Conservation (phyloP, 1,284 basidiomycete genomes). For the Pascua guehoae region DNA sequence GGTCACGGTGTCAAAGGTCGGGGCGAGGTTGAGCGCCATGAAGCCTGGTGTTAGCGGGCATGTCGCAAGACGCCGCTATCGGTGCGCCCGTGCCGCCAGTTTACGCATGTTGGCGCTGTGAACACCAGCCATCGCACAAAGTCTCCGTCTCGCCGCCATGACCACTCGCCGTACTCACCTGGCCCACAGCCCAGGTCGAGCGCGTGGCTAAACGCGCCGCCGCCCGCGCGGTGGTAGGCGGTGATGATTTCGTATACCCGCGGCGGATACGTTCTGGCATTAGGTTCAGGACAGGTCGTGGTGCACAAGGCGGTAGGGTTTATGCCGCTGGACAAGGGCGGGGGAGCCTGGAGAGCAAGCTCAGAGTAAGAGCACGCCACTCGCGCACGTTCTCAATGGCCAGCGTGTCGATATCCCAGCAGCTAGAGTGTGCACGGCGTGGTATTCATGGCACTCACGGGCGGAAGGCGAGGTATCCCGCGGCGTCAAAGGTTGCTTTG, state of each 20-base stretch:
- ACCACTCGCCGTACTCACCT: slow-evolving; percentile 57
- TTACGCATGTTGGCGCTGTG: too few species aligned
- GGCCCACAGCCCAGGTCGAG: slow-evolving; percentile 81
- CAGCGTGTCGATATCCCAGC: too few species aligned
- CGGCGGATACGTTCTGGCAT: slow-evolving; percentile 27
- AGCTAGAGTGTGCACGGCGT: too few species aligned
- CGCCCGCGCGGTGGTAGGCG: slow-evolving; percentile 23
- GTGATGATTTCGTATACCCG: slow-evolving; percentile 28
- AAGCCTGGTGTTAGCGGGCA: slow-evolving; percentile 56
- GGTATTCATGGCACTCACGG: slow-evolving; percentile 31
- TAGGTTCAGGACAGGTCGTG: slow-evolving; percentile 21
- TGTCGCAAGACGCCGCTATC: background rate
- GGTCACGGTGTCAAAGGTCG: slow-evolving; percentile 59
- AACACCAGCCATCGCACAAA: too few species aligned
- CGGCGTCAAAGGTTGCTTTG: slow-evolving; percentile 32
- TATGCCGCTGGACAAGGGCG: too few species aligned
- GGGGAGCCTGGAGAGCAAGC: too few species aligned
- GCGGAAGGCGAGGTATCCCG: slow-evolving; percentile 31
- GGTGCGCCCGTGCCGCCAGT: too few species aligned
- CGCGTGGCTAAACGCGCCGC: slow-evolving; percentile 27
- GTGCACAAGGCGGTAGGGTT: too few species aligned
- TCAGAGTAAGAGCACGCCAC: too few species aligned
- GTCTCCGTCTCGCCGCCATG: too few species aligned
- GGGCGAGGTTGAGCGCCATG: slow-evolving; percentile 59
- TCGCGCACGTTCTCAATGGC: too few species aligned